phyloP scores from a whole-genome alignment of 192 early-diverging fungal genomes.

The Coemansia erecta region DNA sequence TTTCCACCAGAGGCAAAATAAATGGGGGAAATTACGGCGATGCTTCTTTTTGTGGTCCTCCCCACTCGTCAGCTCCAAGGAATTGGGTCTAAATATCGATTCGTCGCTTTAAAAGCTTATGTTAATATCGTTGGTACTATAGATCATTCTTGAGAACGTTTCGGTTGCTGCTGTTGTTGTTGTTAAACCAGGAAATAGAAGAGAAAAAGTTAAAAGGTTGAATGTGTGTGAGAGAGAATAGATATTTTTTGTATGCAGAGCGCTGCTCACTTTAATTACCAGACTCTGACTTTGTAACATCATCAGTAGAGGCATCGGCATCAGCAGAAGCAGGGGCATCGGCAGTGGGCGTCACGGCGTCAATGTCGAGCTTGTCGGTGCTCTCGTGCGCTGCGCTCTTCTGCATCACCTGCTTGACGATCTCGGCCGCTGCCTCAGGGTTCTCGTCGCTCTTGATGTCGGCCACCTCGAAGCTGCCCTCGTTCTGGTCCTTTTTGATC shows the following conservation, averaged over 20 bases:
- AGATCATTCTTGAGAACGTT: too few relatives aligned
- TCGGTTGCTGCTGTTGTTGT: too few relatives aligned
- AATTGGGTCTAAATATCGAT: too few relatives aligned
- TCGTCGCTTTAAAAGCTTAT: too few relatives aligned
- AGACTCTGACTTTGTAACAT: conserved; percentile 13
- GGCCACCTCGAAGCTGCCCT: conserved; percentile 15
- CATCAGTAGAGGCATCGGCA: conserved; percentile 10
- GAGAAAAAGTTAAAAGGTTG: background rate
- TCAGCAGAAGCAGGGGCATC: conserved; percentile 10
- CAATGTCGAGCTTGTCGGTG: conserved; percentile 11
- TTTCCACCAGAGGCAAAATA: too few relatives aligned
- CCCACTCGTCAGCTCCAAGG: too few relatives aligned
- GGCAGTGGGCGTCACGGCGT: background rate
- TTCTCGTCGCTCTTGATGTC: conserved; percentile 24
- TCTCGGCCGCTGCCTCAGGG: conserved; percentile 30
- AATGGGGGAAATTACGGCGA: too few relatives aligned
- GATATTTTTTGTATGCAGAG: conserved; percentile 1
- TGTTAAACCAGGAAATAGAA: conserved; percentile 3
- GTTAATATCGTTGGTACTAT: background rate
- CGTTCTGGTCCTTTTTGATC: conserved; percentile 23
- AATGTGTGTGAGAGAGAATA: background rate
- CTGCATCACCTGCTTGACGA: conserved; percentile 24
- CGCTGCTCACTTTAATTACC: conserved; percentile 16
- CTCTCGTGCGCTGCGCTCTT: conserved; percentile 5
- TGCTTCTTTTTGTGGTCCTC: background rate